A percentile compares a stretch with the other conserved stretches of the same genome.
These are phyloP conservation scores for Fermentozyma sake DNA, from an alignment of 1,139 yeast genomes.

Conservation along the genomic window DNA sequence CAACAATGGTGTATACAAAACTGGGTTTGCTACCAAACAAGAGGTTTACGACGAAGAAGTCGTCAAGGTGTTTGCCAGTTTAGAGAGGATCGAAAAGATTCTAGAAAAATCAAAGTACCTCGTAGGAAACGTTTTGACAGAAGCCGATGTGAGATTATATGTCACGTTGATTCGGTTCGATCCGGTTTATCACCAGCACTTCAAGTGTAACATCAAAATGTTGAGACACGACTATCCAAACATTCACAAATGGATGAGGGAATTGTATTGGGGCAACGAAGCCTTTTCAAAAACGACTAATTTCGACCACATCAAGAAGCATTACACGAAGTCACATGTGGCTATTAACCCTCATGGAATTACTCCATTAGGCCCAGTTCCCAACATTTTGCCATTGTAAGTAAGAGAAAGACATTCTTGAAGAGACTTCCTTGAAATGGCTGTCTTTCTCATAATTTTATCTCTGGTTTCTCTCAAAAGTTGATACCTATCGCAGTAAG, in stretches of 20 bases:
- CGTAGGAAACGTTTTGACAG: slow-evolving; percentile 68
- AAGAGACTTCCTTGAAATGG: no score
- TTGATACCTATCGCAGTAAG: no score
- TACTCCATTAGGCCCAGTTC: slow-evolving; percentile 88
- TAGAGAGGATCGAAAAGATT: slow-evolving; percentile 72
- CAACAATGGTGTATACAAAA: slow-evolving; percentile 91
- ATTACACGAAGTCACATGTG: slow-evolving; percentile 80
- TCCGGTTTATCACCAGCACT: slow-evolving; percentile 89
- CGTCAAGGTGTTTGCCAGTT: slow-evolving; percentile 55
- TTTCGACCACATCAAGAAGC: slow-evolving; percentile 85
- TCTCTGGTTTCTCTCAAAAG: no score
- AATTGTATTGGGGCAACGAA: slow-evolving; percentile 79
- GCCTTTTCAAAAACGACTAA: slow-evolving; percentile 77
- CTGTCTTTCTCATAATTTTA: no score
- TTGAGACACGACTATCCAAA: slow-evolving; percentile 79
- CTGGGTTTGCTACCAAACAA: slow-evolving; percentile 86
- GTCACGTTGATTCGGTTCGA: slow-evolving; percentile 84
- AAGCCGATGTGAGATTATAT: slow-evolving; percentile 83
- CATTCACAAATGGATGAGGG: slow-evolving; percentile 74
- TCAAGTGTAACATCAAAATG: slow-evolving; percentile 84
- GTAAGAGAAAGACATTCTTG: no score
- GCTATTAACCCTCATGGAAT: slow-evolving; percentile 78
- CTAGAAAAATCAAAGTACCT: slow-evolving; percentile 47
- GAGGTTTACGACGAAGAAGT: slow-evolving; percentile 79
- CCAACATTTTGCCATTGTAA: slow-evolving; percentile 53